phyloP scores from a whole-genome alignment of 257 asterid species.

The Primulina tabacum region DNA sequence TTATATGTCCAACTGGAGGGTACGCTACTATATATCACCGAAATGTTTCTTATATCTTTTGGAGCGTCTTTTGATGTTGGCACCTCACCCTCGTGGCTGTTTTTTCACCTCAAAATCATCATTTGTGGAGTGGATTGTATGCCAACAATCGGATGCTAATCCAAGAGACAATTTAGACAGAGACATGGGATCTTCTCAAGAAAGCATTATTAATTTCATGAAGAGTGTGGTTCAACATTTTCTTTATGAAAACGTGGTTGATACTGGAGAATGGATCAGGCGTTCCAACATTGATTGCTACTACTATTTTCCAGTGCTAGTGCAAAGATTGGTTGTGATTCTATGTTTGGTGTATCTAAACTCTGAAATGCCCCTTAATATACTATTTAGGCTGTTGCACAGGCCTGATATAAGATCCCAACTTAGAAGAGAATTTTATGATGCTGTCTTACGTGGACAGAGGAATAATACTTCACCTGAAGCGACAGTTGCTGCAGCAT shows the following conservation, averaged over 20 bases:
- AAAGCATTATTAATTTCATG: conserved; percentile 18
- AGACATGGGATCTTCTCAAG: neutral
- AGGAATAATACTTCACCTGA: neutral
- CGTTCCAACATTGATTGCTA: conserved; percentile 10
- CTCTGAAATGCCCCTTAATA: conserved; percentile 23
- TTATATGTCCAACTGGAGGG: conserved; percentile 30
- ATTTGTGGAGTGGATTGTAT: conserved; percentile 40
- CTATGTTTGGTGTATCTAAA: conserved; percentile 46
- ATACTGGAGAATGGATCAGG: conserved; percentile 36
- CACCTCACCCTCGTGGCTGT: conserved; percentile 32
- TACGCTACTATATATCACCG: conserved; percentile 45
- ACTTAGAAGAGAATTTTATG: conserved; percentile 38
- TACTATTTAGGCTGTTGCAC: conserved; percentile 16
- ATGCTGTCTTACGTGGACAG: conserved; percentile 24
- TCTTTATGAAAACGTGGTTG: neutral
- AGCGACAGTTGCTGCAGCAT: conserved; percentile 40
- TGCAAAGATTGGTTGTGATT: conserved; percentile 42
- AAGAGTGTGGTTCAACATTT: conserved; percentile 21
- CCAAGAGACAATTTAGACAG: conserved; percentile 19
- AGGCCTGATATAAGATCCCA: conserved; percentile 13
- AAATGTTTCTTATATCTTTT: conserved; percentile 54
- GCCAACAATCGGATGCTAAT: conserved; percentile 22
- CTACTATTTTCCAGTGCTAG: conserved; percentile 32
- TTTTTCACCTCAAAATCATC: conserved; percentile 48
- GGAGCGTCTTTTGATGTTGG: conserved; percentile 47